Conservation (phyloP, 352 stramenopile species). For the Phytophthora tubulina region DNA sequence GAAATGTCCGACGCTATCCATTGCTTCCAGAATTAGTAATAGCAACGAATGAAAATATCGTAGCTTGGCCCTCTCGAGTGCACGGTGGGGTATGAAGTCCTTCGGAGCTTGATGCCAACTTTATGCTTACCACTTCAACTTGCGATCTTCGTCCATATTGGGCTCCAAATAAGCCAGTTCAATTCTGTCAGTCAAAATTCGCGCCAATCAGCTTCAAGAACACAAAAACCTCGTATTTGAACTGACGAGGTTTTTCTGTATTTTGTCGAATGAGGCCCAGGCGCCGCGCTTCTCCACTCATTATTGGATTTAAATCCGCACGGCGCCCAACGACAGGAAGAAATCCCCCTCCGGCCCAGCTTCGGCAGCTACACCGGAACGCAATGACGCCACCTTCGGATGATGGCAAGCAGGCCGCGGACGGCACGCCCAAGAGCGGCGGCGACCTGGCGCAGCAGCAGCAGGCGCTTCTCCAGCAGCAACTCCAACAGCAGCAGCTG, state of each 20-base stretch:
- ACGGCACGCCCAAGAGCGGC: slow-evolving; percentile 29
- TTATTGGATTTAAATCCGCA: slow-evolving; percentile 75
- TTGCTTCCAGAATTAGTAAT: too few relatives aligned
- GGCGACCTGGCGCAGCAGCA: slow-evolving; percentile 39
- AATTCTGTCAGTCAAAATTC: slow-evolving; percentile 56
- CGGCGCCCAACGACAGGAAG: slow-evolving; percentile 69
- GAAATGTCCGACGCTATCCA: too few relatives aligned
- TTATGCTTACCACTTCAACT: neutral
- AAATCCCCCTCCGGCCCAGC: slow-evolving; percentile 52
- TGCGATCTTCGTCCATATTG: slow-evolving; percentile 13
- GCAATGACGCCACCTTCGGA: slow-evolving; percentile 43
- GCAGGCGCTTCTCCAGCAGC: slow-evolving; percentile 38
- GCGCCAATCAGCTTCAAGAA: neutral
- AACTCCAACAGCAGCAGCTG: slow-evolving; percentile 58
- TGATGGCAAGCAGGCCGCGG: slow-evolving; percentile 34
- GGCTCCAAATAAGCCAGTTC: slow-evolving; percentile 36
- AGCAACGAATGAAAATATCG: too few relatives aligned
- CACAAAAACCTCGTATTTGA: slow-evolving; percentile 22
- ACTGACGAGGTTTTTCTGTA: slow-evolving; percentile 36
- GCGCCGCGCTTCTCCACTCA: slow-evolving; percentile 43
- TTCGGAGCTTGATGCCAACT: too few relatives aligned
- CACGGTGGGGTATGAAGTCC: too few relatives aligned
- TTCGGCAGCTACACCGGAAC: slow-evolving; percentile 21
- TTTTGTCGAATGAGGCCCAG: slow-evolving; percentile 54
- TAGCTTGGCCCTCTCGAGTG: too few relatives aligned